Evolutionary conservation across 2,329 filamentous ascomycete species (phyloP).

Genomic region (Alternaria angustiovoidea): DNA sequence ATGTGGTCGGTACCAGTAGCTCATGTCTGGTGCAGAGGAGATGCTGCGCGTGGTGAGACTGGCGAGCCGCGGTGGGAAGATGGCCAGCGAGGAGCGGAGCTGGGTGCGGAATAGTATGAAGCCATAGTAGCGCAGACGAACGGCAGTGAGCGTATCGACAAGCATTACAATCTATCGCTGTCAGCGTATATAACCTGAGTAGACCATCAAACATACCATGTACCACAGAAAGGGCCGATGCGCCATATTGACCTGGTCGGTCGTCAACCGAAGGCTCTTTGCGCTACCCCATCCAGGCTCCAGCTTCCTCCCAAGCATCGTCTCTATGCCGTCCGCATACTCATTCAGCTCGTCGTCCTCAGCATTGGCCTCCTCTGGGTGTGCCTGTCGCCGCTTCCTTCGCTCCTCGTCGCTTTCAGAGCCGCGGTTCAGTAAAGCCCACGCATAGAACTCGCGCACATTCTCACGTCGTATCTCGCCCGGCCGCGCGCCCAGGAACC

Average conservation of each 20-base stretch:
- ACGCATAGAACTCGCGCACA: slow-evolving; percentile 70
- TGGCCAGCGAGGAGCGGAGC: slow-evolving; percentile 54
- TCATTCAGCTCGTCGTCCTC: slow-evolving; percentile 63
- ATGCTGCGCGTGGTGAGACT: slow-evolving; percentile 55
- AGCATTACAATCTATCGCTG: slow-evolving; percentile 56
- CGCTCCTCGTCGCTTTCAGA: slow-evolving; percentile 45
- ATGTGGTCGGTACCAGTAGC: slow-evolving; percentile 74
- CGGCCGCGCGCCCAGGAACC: slow-evolving; percentile 70
- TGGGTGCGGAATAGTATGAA: slow-evolving; percentile 63
- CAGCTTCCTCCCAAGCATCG: slow-evolving; percentile 60
- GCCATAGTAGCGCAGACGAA: slow-evolving; percentile 57
- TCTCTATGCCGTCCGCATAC: slow-evolving; percentile 64
- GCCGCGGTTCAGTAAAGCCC: slow-evolving; percentile 70
- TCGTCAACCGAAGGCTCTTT: slow-evolving; percentile 67
- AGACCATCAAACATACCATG: slow-evolving; percentile 51
- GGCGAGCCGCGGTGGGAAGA: slow-evolving; percentile 68
- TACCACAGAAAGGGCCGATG: slow-evolving; percentile 74
- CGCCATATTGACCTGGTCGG: slow-evolving; percentile 69
- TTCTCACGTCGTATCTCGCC: slow-evolving; percentile 72
- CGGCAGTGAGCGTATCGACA: slow-evolving; percentile 57
- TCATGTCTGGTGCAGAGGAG: slow-evolving; percentile 61
- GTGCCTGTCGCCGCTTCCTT: slow-evolving; percentile 19
- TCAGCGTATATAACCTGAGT: slow-evolving; percentile 3
- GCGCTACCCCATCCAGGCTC: slow-evolving; percentile 64
- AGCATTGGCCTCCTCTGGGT: slow-evolving; percentile 28